These are phyloP conservation scores for Hypholoma fasciculare DNA, from an alignment of 768 basidiomycete species.

Conservation along the genomic window DNA sequence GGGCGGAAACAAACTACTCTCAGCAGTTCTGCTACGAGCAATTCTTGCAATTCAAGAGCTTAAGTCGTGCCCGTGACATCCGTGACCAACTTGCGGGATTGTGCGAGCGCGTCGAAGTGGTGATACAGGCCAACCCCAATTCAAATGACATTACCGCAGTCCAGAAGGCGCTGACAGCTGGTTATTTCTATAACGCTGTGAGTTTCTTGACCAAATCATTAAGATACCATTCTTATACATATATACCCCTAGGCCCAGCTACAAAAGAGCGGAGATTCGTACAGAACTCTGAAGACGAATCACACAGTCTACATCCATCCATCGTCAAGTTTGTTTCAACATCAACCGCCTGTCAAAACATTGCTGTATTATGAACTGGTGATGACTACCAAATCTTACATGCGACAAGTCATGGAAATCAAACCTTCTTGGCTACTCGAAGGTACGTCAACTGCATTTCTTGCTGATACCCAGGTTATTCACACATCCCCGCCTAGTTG, in stretches of 20 bases:
- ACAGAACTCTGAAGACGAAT: slow-evolving; percentile 93
- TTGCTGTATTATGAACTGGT: slow-evolving; percentile 96
- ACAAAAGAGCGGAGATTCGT: slow-evolving; percentile 96
- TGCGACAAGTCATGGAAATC: slow-evolving; percentile 98
- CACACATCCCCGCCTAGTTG: slow-evolving; percentile 50
- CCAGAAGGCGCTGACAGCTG: slow-evolving; percentile 93
- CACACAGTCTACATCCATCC: slow-evolving; percentile 98
- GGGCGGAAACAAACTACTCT: slow-evolving; percentile 97
- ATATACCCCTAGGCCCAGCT: slow-evolving; percentile 65
- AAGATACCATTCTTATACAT: neutral
- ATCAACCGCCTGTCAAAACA: slow-evolving; percentile 90
- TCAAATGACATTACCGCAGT: slow-evolving; percentile 89
- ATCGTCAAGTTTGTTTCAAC: slow-evolving; percentile 92
- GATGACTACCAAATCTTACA: slow-evolving; percentile 96
- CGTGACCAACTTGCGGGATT: slow-evolving; percentile 92
- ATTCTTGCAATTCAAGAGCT: slow-evolving; percentile 92
- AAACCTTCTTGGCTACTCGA: slow-evolving; percentile 94
- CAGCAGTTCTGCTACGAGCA: slow-evolving; percentile 97
- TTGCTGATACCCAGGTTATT: neutral
- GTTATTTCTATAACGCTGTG: slow-evolving; percentile 95
- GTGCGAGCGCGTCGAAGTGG: slow-evolving; percentile 96
- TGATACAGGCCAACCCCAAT: slow-evolving; percentile 86
- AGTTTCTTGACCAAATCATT: slow-evolving; percentile 24
- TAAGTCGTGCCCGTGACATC: slow-evolving; percentile 94
- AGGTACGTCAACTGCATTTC: slow-evolving; percentile 45